Base-by-base conservation (phyloP, 2,329 filamentous ascomycete genomes). In the Fusarium veterinarium region DNA sequence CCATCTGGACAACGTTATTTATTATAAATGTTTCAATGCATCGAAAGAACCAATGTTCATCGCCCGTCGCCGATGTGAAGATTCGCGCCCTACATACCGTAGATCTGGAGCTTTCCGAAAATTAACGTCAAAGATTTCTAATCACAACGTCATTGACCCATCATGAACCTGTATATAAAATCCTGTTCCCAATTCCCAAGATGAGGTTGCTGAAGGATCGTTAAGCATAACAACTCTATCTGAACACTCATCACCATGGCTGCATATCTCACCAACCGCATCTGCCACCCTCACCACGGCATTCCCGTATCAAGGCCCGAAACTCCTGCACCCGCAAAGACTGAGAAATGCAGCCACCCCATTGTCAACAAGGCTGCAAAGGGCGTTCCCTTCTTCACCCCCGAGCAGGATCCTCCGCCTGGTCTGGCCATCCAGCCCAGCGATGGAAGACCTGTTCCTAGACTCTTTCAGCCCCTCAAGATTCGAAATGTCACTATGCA, bases 371-470 rank as follows among this genome's bases (percentile, higher is more conserved):
- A 56, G 1, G 72, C 79, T 12, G 80, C 80, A 23, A 74, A 80
- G 60, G 72, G 74, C 5, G 73, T 85, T 57, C 83, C 86, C 31
- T 88, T 83, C 76, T 88, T 83, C 78, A 87, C 85, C 0, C 85
- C 86, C 3, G 82, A 79, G 17, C 86, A 88, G 71, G 72, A 78
- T 9, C 84, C 85, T 7, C 81, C 83, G 0, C 74, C 83, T 0
- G 86, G 86, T 6, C 84, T 84, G 9, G 84, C 85, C 3, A 71
- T 81, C 13, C 68, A 79, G 20, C 82, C 83, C 30, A 88, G 60
- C 79, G 86, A 63, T 83, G 84, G 84, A 61, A 82, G 83, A 40
- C 80, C 85, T 16, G 84, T 90, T 11, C 86, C 87, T 3, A 88
- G 87, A 65, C 80, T 86, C 28, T 86, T 86, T 77, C 82, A 79